Conservation (phyloP, 2,329 filamentous ascomycete genomes). For the Penicillium sp. region DNA sequence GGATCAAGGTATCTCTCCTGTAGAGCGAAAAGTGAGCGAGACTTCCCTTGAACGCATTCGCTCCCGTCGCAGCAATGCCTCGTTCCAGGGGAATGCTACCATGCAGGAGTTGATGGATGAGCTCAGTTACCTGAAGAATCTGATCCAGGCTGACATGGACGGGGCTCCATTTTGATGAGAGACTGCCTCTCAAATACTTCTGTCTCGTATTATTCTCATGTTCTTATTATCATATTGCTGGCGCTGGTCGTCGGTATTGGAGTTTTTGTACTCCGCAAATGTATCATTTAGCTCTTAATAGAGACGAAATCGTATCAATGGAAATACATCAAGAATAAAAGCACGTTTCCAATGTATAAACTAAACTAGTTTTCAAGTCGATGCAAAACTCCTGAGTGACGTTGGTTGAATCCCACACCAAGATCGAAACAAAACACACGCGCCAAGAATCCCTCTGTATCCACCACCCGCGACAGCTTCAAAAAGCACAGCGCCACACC, state of each 20-base stretch:
- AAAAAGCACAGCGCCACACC: neutral
- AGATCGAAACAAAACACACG: slow-evolving; percentile 8
- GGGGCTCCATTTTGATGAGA: slow-evolving; percentile 16
- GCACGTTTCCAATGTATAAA: neutral
- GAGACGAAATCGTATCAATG: neutral
- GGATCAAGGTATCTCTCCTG: neutral
- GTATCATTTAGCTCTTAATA: slow-evolving; percentile 6
- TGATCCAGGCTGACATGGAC: slow-evolving; percentile 35
- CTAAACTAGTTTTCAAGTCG: neutral
- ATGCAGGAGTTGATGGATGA: slow-evolving; percentile 46
- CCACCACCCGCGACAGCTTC: slow-evolving; percentile 17
- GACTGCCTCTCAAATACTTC: too few relatives aligned
- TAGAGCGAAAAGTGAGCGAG: slow-evolving; percentile 5
- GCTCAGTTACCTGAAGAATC: slow-evolving; percentile 43
- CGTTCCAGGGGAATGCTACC: slow-evolving; percentile 26
- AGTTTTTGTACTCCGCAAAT: neutral
- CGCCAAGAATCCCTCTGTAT: slow-evolving; percentile 18
- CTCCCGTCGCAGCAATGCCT: slow-evolving; percentile 16
- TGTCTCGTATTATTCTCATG: neutral
- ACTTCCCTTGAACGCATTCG: slow-evolving; percentile 3
- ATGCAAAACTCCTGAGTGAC: neutral
- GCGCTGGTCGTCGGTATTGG: slow-evolving; percentile 15
- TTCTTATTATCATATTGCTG: neutral
- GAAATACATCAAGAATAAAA: neutral
- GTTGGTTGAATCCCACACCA: neutral